These are phyloP conservation scores for Gastrolobium bilobum DNA, from an alignment of 306 rosid genomes.

Conservation along the genomic window DNA sequence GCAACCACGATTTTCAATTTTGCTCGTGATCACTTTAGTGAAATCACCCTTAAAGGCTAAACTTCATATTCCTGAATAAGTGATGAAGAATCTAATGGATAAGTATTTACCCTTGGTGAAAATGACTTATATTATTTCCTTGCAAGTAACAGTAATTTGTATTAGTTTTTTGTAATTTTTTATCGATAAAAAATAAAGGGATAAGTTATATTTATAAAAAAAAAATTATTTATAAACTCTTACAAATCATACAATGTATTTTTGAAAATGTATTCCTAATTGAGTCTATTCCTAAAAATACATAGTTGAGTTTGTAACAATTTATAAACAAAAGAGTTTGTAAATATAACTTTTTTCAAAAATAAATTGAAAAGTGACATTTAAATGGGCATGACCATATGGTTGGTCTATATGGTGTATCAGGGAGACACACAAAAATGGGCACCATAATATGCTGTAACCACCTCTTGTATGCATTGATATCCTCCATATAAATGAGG, in stretches of 20 bases:
- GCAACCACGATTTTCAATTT: not conserved
- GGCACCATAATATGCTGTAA: constrained; percentile 38
- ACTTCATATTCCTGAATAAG: not conserved
- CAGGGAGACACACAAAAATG: constrained; percentile 46
- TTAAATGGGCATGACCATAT: constrained; percentile 1
- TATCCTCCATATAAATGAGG: constrained; percentile 42
- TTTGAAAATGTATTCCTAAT: too few species aligned
- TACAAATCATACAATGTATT: too few species aligned
- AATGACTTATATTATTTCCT: not conserved
- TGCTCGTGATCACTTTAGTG: constrained; percentile 5
- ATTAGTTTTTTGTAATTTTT: not conserved
- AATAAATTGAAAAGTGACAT: constrained; percentile 2
- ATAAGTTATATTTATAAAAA: too few species aligned
- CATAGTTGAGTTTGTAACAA: too few species aligned
- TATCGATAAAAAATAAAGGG: too few species aligned
- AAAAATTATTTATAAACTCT: too few species aligned
- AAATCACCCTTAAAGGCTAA: not conserved
- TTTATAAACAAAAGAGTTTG: too few species aligned
- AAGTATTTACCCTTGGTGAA: not conserved
- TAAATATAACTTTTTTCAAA: not conserved
- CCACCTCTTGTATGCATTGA: constrained; percentile 48
- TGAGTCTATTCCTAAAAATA: too few species aligned
- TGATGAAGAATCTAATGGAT: constrained; percentile 13
- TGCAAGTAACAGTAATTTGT: constrained; percentile 5
- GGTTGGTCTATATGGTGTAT: constrained; percentile 43